A percentile compares a stretch with the other conserved stretches of the same genome.
Conservation (phyloP, 2,329 filamentous ascomycete genomes). For the Cladorrhinum sp. region DNA sequence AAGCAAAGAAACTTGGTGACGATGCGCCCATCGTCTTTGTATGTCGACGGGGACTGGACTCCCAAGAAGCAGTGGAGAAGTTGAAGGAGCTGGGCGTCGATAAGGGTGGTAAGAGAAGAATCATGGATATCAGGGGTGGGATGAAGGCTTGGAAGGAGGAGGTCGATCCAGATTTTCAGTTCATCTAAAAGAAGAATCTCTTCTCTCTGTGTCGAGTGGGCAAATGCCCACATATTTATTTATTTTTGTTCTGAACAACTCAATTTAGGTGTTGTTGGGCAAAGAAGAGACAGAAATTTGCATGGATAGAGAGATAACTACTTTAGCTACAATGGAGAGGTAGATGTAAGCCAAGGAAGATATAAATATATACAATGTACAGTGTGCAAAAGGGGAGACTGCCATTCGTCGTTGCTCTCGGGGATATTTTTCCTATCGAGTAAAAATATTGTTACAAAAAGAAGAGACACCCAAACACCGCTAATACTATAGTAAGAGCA, state of each 20-base stretch:
- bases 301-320: too few relatives aligned
- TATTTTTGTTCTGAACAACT: too few relatives aligned
- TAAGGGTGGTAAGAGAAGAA: slow-evolving; percentile 50
- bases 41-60: slow-evolving; percentile 75
- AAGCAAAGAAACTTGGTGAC: slow-evolving; percentile 29
- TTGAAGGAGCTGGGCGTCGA: slow-evolving; percentile 61
- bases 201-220: too few relatives aligned
- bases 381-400: neutral
- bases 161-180: slow-evolving; percentile 59
- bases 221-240: too few relatives aligned
- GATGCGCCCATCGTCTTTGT: slow-evolving; percentile 65
- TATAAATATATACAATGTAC: too few relatives aligned
- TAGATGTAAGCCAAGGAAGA: too few relatives aligned
- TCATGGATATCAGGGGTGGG: slow-evolving; percentile 71
- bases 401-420: neutral
- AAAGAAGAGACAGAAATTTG: too few relatives aligned
- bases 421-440: neutral
- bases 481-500: neutral
- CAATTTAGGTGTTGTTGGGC: too few relatives aligned
- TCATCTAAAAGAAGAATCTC: slow-evolving; percentile 45
- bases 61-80: slow-evolving; percentile 65
- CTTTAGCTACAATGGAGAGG: too few relatives aligned
- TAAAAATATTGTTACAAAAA: neutral
- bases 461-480: neutral
- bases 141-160: slow-evolving; percentile 69